Evolutionary conservation across 1,284 basidiomycete species (phyloP).

Genomic region (Agaricales sp.): DNA sequence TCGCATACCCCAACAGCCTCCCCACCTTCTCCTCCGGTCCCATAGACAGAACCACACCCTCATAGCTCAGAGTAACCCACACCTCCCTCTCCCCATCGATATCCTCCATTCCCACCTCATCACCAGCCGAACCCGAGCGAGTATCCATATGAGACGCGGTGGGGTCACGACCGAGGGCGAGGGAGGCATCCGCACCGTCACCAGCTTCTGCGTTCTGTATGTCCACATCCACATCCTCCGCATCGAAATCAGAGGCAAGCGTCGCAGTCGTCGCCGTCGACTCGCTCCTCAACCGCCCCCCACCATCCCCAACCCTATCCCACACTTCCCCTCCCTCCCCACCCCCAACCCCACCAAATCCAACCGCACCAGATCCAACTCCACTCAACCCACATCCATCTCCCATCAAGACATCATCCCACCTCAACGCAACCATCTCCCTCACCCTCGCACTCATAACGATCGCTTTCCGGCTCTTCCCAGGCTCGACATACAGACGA

Average conservation of each 20-base stretch:
- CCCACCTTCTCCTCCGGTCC: not conserved
- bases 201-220: not conserved
- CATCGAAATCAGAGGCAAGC: not conserved
- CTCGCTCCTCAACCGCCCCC: conserved; percentile 5
- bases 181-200: no score
- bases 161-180: no score
- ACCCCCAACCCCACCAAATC: conserved; percentile 8
- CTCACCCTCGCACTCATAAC: conserved; percentile 70
- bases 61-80: not conserved
- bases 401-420: conserved; percentile 42
- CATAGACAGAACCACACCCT: not conserved
- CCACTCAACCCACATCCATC: conserved; percentile 15
- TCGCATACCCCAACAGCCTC: not conserved
- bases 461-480: conserved; percentile 85
- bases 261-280: conserved; percentile 6
- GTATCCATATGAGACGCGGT: no score
- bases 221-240: not conserved
- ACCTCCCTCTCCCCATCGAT: not conserved
- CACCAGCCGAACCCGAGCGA: not conserved
- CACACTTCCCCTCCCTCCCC: conserved; percentile 12
- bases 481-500: conserved; percentile 77
- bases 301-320: conserved; percentile 8
- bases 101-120: not conserved
- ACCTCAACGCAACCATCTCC: conserved; percentile 29
- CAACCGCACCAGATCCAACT: conserved; percentile 13